Evolutionary conservation across 306 rosid species (phyloP), one percentile per base, ranked within the genome.

Genomic region (Abrus precatorius): DNA sequence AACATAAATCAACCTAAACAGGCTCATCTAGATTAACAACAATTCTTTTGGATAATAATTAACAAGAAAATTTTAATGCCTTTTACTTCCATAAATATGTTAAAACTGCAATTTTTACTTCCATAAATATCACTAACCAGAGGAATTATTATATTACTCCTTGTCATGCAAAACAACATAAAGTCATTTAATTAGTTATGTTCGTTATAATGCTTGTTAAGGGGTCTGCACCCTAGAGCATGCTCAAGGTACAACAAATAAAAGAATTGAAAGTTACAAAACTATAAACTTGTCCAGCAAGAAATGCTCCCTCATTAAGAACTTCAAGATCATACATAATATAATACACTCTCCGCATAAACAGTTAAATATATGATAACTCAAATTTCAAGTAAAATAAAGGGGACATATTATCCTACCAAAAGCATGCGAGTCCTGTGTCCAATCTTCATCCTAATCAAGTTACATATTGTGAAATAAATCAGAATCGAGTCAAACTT

Each of bases 401-500:
- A 65, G 69, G 66, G 30, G 75, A 80, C 40, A 57, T 44, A 79
- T 60, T 56, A 79, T 56, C 92, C 66, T 90, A 94, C 98, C 98
- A 3, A 78, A 47, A 40, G 62, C 69, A 80, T 56, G 77, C 74
- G 85, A 57, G 34, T 68, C 85, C 69, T 64, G 71, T 33, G 77
- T 72, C 76, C 59, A 66, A 85, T 85, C 96, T 69, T 85, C 89
- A 52, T 82, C 91, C 97, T 92, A 88, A 63, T 86, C 68, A 75
- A 84, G 73, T 70, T 77, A 64, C 45, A 78, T 71, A 59, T 62
- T 81, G 74, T 13, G 50, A 80, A 78, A 83, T 62, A 65, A 65
- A 84, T 79, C 78, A 90, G 74, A 82, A 74, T 55, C 55, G 60
- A 76, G 36, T 6, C 59, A 77, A 77, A 87, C 40, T 20, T 76